A percentile compares a stretch with the other conserved stretches of the same genome.
Conservation (phyloP, 495 filamentous ascomycete species). For the Neurospora sp. region DNA sequence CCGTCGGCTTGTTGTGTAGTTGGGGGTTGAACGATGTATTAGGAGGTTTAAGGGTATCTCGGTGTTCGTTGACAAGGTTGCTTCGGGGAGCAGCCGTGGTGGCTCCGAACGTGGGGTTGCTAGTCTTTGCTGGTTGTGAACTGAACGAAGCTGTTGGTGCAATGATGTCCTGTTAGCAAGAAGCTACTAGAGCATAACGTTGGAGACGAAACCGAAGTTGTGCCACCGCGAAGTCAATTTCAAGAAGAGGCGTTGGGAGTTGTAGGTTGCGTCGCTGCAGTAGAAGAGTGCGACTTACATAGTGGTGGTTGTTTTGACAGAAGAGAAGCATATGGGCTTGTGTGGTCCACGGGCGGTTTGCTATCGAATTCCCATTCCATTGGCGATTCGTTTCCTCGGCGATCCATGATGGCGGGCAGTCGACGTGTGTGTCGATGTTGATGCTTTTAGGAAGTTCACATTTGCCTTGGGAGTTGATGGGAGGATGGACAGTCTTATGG, state of each 20-base stretch:
- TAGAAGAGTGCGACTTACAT: slow-evolving; percentile 10
- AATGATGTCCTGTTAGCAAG: neutral
- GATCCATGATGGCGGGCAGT: slow-evolving; percentile 23
- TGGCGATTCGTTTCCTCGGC: slow-evolving; percentile 32
- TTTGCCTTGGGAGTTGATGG: neutral
- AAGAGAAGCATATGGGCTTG: slow-evolving; percentile 36
- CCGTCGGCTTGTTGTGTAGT: slow-evolving; percentile 23
- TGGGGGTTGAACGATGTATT: slow-evolving; percentile 26
- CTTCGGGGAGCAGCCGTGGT: neutral
- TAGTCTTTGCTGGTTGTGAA: neutral
- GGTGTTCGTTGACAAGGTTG: neutral
- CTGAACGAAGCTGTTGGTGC: neutral
- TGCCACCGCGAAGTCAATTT: neutral
- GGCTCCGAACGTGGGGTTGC: neutral
- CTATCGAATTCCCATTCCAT: slow-evolving; percentile 45
- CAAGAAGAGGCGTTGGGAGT: neutral
- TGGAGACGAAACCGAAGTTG: neutral
- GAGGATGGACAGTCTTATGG: neutral
- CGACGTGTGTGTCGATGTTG: neutral
- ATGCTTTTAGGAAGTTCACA: neutral
- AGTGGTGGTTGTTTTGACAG: slow-evolving; percentile 8
- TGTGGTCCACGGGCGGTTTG: slow-evolving; percentile 31
- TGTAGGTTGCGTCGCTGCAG: neutral
- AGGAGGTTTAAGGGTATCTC: slow-evolving; percentile 10
- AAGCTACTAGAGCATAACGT: neutral